Base-by-base conservation (phyloP, 148 eudicot genomes). In the Vaccinium myrtillus region DNA sequence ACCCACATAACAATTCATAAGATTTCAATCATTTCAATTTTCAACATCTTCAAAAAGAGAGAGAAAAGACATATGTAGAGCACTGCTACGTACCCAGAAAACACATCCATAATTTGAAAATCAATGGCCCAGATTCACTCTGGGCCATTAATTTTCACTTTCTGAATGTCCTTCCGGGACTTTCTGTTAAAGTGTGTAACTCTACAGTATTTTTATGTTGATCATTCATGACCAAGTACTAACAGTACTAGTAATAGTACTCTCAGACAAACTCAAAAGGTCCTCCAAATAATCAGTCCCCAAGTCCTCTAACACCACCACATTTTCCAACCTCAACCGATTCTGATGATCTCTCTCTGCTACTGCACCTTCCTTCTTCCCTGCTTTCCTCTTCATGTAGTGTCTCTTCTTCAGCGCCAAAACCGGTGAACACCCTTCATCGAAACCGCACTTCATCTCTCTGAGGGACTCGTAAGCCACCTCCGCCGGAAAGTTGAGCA, bases 401-500 rank as follows among this genome's bases (percentile, higher is more conserved):
- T 81, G 83, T 50, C 59, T 48, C 83, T 67, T 81, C 76, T 81
- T 81, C 27, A 81, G 7, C 7, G 59, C 83, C 83, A 81, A 16
- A 3, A 81, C 83, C 9, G 83, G 83, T 0, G 83, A 81, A 67
- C 76, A 81, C 59, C 83, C 83, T n/a, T 81, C 83, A 15, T 16
- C 43, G 14, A 67, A 81, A 2, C 76, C 83, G 50, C 19, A 81
- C 58, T 81, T 49, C 83, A 81, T 49, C 27, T 48, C 61, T 10
- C 23, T 46, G 8, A 81, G 75, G 8, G 83, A 81, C 46, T 69
- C 48, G 18, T 69, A 67, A 14, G 71, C 83, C 76, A 25, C 32
- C 83, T 81, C 76, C n/a, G 27, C 83, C 77, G 77, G 83, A 69
- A 81, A 81, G 39, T 81, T 81, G 46, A 81, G 83, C 46, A 69